A percentile compares a stretch with the other conserved stretches of the same genome.
These are phyloP conservation scores for Paecilomyces sp. DNA, from an alignment of 2,329 filamentous ascomycete genomes.

Conservation along the genomic window DNA sequence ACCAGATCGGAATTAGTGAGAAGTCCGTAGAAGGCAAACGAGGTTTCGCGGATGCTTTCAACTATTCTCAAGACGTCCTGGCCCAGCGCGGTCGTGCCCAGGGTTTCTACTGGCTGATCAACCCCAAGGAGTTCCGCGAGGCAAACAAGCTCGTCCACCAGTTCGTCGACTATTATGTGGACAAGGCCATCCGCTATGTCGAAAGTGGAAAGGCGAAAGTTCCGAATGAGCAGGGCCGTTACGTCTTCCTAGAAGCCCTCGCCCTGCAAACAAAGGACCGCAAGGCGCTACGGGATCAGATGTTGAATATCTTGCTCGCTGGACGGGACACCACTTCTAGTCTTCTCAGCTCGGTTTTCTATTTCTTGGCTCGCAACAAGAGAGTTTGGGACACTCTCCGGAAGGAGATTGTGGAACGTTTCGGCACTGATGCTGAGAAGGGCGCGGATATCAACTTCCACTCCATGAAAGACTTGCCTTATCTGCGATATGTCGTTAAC, in stretches of 20 bases:
- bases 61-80: conserved; percentile 6
- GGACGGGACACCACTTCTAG: conserved; percentile 49
- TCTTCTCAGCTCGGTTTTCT: conserved; percentile 38
- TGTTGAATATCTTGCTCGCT: conserved; percentile 46
- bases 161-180: conserved; percentile 41
- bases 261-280: conserved; percentile 40
- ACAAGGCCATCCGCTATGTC: conserved; percentile 29
- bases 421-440: conserved; percentile 16
- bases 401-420: conserved; percentile 16
- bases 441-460: conserved; percentile 16
- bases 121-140: conserved; percentile 23
- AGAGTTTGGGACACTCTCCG: conserved; percentile 29
- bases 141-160: conserved; percentile 31
- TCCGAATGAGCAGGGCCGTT: conserved; percentile 21
- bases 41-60: neutral
- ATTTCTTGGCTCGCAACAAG: conserved; percentile 35
- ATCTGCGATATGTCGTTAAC: conserved; percentile 8
- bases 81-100: conserved; percentile 18
- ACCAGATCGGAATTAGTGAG: neutral
- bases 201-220: conserved; percentile 22
- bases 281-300: conserved; percentile 40
- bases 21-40: neutral
- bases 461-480: conserved; percentile 3
- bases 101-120: conserved; percentile 18
- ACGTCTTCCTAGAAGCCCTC: conserved; percentile 45